A percentile compares a stretch with the other conserved stretches of the same genome.
phyloP scores from a whole-genome alignment of 768 basidiomycete species.

The Kwoniella mangroviensis region DNA sequence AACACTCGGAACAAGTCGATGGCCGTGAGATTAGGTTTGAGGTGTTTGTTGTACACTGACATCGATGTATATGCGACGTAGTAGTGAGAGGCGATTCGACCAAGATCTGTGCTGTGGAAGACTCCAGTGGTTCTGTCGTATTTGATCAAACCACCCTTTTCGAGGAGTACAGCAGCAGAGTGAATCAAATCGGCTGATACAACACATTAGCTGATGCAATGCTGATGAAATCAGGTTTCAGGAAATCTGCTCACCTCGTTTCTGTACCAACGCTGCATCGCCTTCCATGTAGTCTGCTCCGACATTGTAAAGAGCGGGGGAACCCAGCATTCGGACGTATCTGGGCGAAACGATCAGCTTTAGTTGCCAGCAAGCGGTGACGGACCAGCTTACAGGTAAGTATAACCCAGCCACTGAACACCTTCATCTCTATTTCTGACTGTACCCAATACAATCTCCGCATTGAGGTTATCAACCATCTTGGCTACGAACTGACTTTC shows the following conservation, averaged over 20 bases:
- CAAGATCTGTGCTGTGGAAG: slow-evolving; percentile 91
- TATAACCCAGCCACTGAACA: slow-evolving; percentile 95
- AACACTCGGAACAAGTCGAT: slow-evolving; percentile 95
- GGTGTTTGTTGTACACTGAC: slow-evolving; percentile 93
- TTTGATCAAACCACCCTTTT: slow-evolving; percentile 91
- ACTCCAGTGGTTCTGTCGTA: slow-evolving; percentile 86
- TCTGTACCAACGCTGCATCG: slow-evolving; percentile 80
- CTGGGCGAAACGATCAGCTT: slow-evolving; percentile 59
- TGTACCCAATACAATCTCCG: slow-evolving; percentile 93
- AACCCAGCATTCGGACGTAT: slow-evolving; percentile 91
- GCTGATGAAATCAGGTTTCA: not conserved
- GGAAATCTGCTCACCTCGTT: slow-evolving; percentile 66
- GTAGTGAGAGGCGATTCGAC: slow-evolving; percentile 91
- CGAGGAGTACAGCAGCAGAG: slow-evolving; percentile 87
- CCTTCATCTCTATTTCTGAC: slow-evolving; percentile 95
- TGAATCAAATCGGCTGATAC: slow-evolving; percentile 76
- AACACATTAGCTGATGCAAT: slow-evolving; percentile 14
- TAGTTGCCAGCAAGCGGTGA: not conserved
- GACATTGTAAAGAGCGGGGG: slow-evolving; percentile 84
- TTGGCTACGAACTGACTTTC: slow-evolving; percentile 92
- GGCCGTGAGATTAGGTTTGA: slow-evolving; percentile 81
- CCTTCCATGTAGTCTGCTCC: slow-evolving; percentile 89
- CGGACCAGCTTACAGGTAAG: slow-evolving; percentile 71
- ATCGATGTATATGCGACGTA: slow-evolving; percentile 95
- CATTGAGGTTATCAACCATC: slow-evolving; percentile 93